These are phyloP conservation scores for Botrytis fabae DNA, from an alignment of 2,329 filamentous ascomycete genomes.

Conservation along the genomic window DNA sequence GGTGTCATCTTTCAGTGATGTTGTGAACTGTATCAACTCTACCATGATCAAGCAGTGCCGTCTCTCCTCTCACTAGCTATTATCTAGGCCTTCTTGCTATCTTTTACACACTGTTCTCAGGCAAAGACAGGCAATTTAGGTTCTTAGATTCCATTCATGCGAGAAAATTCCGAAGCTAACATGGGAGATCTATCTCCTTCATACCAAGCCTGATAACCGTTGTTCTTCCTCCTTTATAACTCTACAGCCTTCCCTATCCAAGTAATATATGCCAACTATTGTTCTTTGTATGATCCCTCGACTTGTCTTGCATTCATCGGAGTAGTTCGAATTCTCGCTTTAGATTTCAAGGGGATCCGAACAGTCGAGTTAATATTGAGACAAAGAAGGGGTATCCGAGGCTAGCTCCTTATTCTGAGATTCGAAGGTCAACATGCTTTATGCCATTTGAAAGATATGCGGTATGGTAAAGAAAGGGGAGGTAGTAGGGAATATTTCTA, in stretches of 20 bases:
- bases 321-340: neutral
- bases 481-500: too few species aligned
- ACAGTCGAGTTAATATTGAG: neutral
- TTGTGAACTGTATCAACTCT: neutral
- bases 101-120: neutral
- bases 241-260: neutral
- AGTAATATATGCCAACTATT: neutral
- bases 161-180: rapidly evolving
- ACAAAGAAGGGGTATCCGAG: neutral
- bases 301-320: neutral
- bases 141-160: neutral
- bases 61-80: neutral
- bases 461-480: neutral
- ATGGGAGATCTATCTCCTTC: neutral
- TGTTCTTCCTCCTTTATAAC: neutral
- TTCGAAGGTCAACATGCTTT: neutral
- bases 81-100: neutral
- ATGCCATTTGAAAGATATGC: neutral
- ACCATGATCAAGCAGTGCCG: neutral
- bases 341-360: neutral
- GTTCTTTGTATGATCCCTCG: neutral
- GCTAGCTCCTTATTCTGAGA: rapidly evolving
- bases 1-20: neutral
- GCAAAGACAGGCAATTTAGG: neutral
- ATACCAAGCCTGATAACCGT: neutral